Base-by-base conservation (phyloP, 148 eudicot genomes). In the Vaccinium myrtillus region DNA sequence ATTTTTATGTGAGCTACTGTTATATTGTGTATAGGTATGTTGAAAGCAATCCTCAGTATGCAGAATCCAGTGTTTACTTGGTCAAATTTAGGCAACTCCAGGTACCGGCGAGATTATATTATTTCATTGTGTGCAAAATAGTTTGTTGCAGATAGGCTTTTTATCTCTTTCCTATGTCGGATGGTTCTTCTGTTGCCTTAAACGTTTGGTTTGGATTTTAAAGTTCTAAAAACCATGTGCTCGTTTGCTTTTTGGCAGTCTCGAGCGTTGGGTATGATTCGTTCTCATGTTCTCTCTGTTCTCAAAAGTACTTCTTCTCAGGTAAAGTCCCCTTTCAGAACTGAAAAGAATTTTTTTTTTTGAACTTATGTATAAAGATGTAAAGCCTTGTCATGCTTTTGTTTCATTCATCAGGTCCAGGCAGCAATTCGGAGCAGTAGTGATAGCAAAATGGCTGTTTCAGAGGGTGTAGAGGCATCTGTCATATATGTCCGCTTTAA, bases 41-140 rank as follows among this genome's bases (percentile, higher is more conserved):
- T 85, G 98, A 97, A 87, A 95, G 92, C 84, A 97, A 97, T 88
- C 98, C 98, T 75, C 99, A 97, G 88, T 97, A 95, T 90, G 99
- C 99, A 82, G 99, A 97, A 92, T 97, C 98, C 84, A 89, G 89
- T 88, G 95, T 97, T 87, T 97, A 97, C 93, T 87, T 94, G 88
- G 98, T 95, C 89, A 97, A 97, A 90, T 97, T 97, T 89, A 92
- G 98, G 61, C 99, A 95, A 84, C 99, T 97, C 32, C 99, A 97
- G 98, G 99, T 94, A 87, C 81, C 77, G 54, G 77, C 69, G 49
- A 54, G 21, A 49, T 16, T 13, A 25, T n/a, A 36, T 25, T 65
- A n/a, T 43, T 65, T 49, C 6, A 18, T 61, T 46, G 54, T 32
- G 14, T 77, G 7, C 21, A 32, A 32, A 80, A n/a, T 56, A 1